Conservation (phyloP, 257 asterid species). For the Solanum paucissectum region DNA sequence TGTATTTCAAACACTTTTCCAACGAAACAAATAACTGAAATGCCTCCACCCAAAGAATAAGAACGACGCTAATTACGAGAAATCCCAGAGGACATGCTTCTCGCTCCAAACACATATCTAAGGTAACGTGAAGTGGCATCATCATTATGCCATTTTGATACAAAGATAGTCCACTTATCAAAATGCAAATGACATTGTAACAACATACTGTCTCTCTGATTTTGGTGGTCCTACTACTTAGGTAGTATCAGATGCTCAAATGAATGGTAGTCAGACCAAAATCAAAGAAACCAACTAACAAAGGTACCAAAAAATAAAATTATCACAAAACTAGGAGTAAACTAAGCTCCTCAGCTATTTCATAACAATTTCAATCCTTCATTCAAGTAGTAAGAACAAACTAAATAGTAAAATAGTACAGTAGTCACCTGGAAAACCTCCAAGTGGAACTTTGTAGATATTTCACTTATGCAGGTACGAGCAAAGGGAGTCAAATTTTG, state of each 20-base stretch:
- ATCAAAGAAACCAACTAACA: not conserved
- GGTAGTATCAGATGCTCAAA: not conserved
- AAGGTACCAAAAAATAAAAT: not conserved
- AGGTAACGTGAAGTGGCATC: not conserved
- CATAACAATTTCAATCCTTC: not conserved
- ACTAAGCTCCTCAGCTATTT: not conserved
- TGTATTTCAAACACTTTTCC: not conserved
- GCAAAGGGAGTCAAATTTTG: slow-evolving; percentile 80
- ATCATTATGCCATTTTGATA: not conserved
- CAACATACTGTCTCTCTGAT: not conserved
- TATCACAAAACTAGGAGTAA: not conserved
- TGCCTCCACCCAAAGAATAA: not conserved
- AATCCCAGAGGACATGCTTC: not conserved
- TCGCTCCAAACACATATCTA: not conserved
- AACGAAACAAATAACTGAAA: not conserved
- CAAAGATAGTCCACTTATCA: not conserved
- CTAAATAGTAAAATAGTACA: not conserved
- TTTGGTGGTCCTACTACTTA: not conserved
- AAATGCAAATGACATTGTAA: not conserved
- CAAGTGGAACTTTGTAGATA: slow-evolving; percentile 62
- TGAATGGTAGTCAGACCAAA: not conserved
- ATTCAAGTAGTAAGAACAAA: not conserved
- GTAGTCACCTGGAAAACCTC: slow-evolving; percentile 69
- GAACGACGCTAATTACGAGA: not conserved
- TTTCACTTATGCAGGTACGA: slow-evolving; percentile 43